These are phyloP conservation scores for Hanseniaspora mollemarum DNA, from an alignment of 805 yeast genomes.

Conservation along the genomic window DNA sequence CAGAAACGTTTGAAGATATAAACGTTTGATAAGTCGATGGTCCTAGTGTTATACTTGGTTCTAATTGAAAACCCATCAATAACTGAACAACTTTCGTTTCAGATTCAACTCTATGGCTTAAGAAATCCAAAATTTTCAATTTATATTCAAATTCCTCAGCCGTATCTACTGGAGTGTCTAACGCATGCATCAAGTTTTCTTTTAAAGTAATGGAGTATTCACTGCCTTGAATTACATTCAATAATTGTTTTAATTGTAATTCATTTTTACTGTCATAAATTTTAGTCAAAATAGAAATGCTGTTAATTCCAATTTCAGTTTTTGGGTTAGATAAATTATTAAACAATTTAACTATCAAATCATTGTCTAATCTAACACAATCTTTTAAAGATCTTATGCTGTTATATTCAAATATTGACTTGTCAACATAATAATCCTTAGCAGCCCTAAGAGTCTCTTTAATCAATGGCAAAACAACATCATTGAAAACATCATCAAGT, in stretches of 20 bases:
- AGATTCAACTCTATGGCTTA: constrained; percentile 32
- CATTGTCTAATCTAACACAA: neutral
- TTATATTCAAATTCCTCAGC: constrained; percentile 40
- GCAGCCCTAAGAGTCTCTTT: constrained; percentile 9
- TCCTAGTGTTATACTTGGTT: constrained; percentile 42
- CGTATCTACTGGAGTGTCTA: constrained; percentile 38
- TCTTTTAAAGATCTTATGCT: constrained; percentile 9
- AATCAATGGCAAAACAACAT: constrained; percentile 6
- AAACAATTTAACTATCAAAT: neutral
- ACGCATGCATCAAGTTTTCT: constrained; percentile 58
- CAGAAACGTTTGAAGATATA: constrained; percentile 42
- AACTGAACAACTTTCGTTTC: constrained; percentile 56
- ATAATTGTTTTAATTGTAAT: neutral
- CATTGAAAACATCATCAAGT: constrained; percentile 11
- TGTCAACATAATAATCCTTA: constrained; percentile 9
- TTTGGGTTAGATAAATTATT: constrained; percentile 1
- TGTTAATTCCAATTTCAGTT: neutral
- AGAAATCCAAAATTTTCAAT: constrained; percentile 46
- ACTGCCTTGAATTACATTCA: constrained; percentile 2
- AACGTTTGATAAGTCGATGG: constrained; percentile 37
- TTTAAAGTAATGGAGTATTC: constrained; percentile 39
- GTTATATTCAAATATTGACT: constrained; percentile 14
- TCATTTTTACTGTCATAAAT: constrained; percentile 6
- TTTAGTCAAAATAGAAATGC: neutral
- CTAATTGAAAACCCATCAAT: constrained; percentile 59